phyloP scores from a whole-genome alignment of 1,284 basidiomycete genomes.

The Austropuccinia psidii region DNA sequence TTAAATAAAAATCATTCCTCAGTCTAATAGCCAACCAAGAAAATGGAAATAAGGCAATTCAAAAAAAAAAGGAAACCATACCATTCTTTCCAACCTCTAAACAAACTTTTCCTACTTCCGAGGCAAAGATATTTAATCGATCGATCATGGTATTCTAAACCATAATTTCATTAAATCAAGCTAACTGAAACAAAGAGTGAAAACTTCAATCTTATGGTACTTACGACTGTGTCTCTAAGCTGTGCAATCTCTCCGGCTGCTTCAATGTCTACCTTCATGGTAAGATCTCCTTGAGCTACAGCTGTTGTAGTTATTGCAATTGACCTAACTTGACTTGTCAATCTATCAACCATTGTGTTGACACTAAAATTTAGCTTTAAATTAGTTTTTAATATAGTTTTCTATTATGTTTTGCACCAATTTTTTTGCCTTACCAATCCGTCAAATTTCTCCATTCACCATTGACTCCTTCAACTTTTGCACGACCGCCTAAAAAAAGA shows the following conservation, averaged over 20 bases:
- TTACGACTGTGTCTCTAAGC: constrained; percentile 63
- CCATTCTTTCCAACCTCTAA: constrained; percentile 92
- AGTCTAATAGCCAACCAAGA: not conserved
- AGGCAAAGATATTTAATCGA: constrained; percentile 84
- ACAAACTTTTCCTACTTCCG: constrained; percentile 90
- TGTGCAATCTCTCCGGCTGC: constrained; percentile 93
- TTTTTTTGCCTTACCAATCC: constrained; percentile 66
- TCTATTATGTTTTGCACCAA: constrained; percentile 54
- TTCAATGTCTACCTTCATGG: constrained; percentile 82
- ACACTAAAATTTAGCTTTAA: constrained; percentile 32
- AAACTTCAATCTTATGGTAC: constrained; percentile 27
- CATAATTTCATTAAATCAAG: not conserved
- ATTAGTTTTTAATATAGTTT: not conserved
- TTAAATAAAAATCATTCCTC: not conserved
- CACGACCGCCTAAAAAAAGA: constrained; percentile 42
- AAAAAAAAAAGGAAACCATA: not conserved
- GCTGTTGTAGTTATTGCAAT: constrained; percentile 93
- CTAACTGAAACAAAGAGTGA: not conserved
- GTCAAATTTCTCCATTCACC: constrained; percentile 63
- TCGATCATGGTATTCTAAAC: constrained; percentile 72
- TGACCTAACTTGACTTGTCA: constrained; percentile 89
- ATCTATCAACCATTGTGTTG: constrained; percentile 55
- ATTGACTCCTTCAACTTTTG: constrained; percentile 47
- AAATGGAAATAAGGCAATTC: not conserved
- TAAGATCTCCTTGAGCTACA: constrained; percentile 87